These are phyloP conservation scores for Acer yangbiense DNA, from an alignment of 345 rosid genomes.

Conservation along the genomic window DNA sequence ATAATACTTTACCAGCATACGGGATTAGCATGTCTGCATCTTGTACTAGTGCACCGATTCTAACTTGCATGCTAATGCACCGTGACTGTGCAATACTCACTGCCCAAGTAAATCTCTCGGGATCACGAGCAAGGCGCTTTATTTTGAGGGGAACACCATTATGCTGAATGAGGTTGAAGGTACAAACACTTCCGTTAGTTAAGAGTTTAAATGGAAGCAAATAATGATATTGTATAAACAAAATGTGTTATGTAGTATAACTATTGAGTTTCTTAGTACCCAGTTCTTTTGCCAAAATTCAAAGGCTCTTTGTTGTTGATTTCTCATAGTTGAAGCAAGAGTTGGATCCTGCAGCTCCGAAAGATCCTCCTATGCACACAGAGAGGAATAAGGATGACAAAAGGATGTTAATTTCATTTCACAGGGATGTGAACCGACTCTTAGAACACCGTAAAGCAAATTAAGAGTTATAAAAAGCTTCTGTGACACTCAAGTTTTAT, in stretches of 20 bases:
- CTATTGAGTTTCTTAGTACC: slow-evolving; percentile 44
- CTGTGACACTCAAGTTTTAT: background rate
- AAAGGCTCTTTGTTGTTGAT: slow-evolving; percentile 64
- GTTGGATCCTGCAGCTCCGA: slow-evolving; percentile 79
- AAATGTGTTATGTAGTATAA: slow-evolving; percentile 10
- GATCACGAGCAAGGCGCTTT: slow-evolving; percentile 82
- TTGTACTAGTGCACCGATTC: slow-evolving; percentile 84
- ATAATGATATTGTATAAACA: slow-evolving; percentile 3
- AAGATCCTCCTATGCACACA: slow-evolving; percentile 63
- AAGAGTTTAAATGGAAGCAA: background rate
- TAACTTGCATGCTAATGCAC: slow-evolving; percentile 74
- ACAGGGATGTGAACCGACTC: background rate
- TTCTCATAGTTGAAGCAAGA: slow-evolving; percentile 77
- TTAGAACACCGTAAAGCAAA: background rate
- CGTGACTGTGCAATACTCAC: slow-evolving; percentile 84
- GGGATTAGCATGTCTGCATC: slow-evolving; percentile 90
- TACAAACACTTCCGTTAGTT: slow-evolving; percentile 17
- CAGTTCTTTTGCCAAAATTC: slow-evolving; percentile 93
- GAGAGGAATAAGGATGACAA: slow-evolving; percentile 17
- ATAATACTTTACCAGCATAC: slow-evolving; percentile 70
- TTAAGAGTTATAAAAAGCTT: background rate
- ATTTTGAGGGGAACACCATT: slow-evolving; percentile 83
- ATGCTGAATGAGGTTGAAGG: slow-evolving; percentile 48
- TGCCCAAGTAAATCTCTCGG: slow-evolving; percentile 87
- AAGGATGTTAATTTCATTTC: background rate